Conservation (phyloP, 2,329 filamentous ascomycete genomes). For the Fusarium euwallaceae region DNA sequence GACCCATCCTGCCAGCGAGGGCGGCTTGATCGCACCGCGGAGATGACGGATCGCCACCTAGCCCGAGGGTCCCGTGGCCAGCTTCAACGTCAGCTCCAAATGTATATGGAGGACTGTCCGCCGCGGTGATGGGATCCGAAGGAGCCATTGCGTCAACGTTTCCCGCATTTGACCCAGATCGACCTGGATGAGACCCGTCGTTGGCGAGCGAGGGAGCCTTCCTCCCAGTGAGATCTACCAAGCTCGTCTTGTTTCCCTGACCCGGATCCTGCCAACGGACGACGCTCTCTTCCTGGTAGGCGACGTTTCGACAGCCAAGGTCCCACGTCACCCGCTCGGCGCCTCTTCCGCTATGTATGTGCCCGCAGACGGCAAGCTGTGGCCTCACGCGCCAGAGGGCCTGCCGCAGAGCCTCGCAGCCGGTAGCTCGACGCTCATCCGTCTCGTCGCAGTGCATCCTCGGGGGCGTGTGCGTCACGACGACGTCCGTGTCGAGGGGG, state of each 20-base stretch:
- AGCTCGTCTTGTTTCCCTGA: constrained; percentile 67
- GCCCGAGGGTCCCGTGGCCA: constrained; percentile 44
- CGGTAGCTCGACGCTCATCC: constrained; percentile 56
- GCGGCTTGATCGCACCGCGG: constrained; percentile 57
- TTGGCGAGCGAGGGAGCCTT: constrained; percentile 60
- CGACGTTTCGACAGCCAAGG: constrained; percentile 53
- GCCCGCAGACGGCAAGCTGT: constrained; percentile 76
- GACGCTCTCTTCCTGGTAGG: constrained; percentile 59
- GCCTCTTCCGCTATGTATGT: constrained; percentile 78
- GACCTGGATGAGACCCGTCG: constrained; percentile 55
- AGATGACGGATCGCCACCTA: constrained; percentile 59
- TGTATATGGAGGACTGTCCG: constrained; percentile 10
- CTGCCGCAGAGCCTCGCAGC: constrained; percentile 71
- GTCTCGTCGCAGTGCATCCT: constrained; percentile 69
- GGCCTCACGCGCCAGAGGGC: constrained; percentile 73
- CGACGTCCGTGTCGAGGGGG: constrained; percentile 71
- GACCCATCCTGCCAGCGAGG: constrained; percentile 58
- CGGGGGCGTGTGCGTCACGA: constrained; percentile 80
- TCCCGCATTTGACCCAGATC: constrained; percentile 8
- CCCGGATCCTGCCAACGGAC: constrained; percentile 72
- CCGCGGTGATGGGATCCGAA: neutral
- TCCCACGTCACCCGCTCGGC: constrained; percentile 74
- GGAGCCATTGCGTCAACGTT: constrained; percentile 8
- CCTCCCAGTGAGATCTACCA: constrained; percentile 70
- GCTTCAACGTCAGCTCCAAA: constrained; percentile 34